Evolutionary conservation across 164 flowering plant genomes (phyloP).

Genomic region (Berberis thunbergii): DNA sequence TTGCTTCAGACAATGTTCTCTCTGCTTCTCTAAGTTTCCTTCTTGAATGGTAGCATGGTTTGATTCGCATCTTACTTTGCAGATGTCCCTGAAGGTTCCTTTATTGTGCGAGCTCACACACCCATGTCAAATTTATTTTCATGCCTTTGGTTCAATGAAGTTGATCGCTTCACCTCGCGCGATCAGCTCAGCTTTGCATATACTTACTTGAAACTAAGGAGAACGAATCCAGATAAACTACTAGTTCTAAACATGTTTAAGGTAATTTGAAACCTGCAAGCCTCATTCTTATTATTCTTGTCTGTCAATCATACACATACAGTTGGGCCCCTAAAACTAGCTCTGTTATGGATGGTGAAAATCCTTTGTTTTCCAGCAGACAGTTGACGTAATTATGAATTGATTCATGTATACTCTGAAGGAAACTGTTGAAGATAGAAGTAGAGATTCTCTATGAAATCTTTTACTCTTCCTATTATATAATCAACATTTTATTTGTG

Average conservation of each 20-base stretch:
- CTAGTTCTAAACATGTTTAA: constrained; percentile 78
- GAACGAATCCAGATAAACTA: constrained; percentile 66
- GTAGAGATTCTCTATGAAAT: no score
- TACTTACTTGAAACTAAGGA: constrained; percentile 72
- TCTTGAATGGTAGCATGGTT: neutral
- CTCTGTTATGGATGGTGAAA: no score
- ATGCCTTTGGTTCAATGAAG: constrained; percentile 97
- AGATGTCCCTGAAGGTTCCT: constrained; percentile 98
- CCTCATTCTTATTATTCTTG: no score
- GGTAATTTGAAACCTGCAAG: constrained; percentile 27
- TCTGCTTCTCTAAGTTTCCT: neutral
- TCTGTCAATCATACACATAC: no score
- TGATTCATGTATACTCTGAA: no score
- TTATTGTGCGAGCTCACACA: constrained; percentile 87
- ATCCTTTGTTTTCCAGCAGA: no score
- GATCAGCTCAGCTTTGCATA: constrained; percentile 96
- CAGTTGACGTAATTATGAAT: no score
- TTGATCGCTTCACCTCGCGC: constrained; percentile 89
- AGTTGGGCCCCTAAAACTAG: no score
- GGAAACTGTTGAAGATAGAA: no score
- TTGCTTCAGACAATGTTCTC: neutral
- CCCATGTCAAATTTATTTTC: constrained; percentile 96
- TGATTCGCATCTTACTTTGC: constrained; percentile 18
- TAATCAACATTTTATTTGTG: no score
- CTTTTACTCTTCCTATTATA: no score